Base-by-base conservation (phyloP, 2,329 filamentous ascomycete genomes). In the Aspergillus sp. region DNA sequence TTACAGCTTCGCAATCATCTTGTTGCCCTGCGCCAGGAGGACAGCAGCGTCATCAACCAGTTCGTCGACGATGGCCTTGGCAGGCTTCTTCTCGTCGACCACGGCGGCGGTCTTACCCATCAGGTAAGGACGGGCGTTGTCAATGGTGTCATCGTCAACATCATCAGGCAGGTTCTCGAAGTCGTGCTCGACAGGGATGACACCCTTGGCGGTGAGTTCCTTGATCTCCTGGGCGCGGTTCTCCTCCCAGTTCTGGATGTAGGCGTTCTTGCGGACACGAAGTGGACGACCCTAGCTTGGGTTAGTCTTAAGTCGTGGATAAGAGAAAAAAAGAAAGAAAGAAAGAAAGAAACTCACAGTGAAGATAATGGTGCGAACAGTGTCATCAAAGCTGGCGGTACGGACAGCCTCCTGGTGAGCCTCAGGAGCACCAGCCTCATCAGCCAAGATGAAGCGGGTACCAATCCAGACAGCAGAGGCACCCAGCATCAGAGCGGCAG, bases 31-130 rank as follows among this genome's bases (percentile, higher is more conserved):
- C 66, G 84, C 76, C 59, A 95, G 68, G 69, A 79, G 81, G 52
- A 76, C 77, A 49, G 88, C 83, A 37, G 90, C 93, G 64, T 94
- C 90, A 45, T 75, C 72, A 54, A 98, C 87, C 60, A 98, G 86
- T 76, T 98, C 93, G 64, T 98, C 93, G 35, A 98, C 85, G 52
- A 98, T 91, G 15, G 71, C 87, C 80, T 90, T 94, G 53, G 93
- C 93, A 35, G 80, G 75, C 83, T 94, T 94, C 78, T 85, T 86
- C 75, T 97, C 90, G 64, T 91, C 93, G 48, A 93, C 87, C 27
- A 96, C 88, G 23, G 93, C 91, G 33, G 93, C 87, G 52, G 88
- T 91, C 80, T 97, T 94, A 69, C 93, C 93, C 93, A 98, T 98
- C 60, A 96, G 74, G 77, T 83, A 95, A 12, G 90, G 90, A 50